Evolutionary conservation across 1,284 basidiomycete genomes (phyloP), one percentile per base, ranked within the genome.

Genomic region (Mycosarcoma mackinlayi): DNA sequence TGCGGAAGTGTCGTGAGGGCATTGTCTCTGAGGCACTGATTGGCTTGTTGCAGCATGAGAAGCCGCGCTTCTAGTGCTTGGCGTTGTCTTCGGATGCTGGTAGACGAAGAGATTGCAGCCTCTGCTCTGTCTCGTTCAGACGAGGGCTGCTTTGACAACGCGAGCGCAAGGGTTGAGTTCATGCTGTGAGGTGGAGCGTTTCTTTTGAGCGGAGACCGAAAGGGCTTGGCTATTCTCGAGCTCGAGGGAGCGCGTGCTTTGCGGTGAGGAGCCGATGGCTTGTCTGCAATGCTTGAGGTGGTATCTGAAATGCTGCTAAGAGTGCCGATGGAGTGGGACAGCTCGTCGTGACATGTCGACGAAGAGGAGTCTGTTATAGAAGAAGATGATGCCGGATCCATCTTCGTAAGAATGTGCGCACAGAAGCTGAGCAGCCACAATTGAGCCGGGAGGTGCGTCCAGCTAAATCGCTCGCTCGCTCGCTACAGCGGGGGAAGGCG

Each of bases 1-100:
- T 53, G 23, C 4, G 69, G 69, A 18, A 73, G 45, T 6, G 40
- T 47, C 6, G 42, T 21, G 24, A 73, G 51, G 1, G 60, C 45
- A 4, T 42, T 30, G 4, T 67, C 56, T 21, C 61, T 53, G 8
- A 73, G 24, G 19, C 58, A 66, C 40, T 68, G 63, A 34, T 63
- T 57, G 16, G 64, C 64, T 23, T 73, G 69, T 21, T 60, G 59
- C 6, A 73, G 45, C 6, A 61, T 45, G 9, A 62, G 46, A 3
- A 73, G 53, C 21, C 56, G 45, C 6, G 42, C 50, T 39, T 68
- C 65, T 16, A 73, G 53, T 10, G 57, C 49, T 23, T 63, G 54
- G 9, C 63, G 59, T 45, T 67, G 52, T 35, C 48, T 66, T 16
- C 63, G 39, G 25, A 56, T 23, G 34, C 21, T 39, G 33, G 44